Conservation (phyloP, 805 yeast species). For the Barnettozyma pratensis region DNA sequence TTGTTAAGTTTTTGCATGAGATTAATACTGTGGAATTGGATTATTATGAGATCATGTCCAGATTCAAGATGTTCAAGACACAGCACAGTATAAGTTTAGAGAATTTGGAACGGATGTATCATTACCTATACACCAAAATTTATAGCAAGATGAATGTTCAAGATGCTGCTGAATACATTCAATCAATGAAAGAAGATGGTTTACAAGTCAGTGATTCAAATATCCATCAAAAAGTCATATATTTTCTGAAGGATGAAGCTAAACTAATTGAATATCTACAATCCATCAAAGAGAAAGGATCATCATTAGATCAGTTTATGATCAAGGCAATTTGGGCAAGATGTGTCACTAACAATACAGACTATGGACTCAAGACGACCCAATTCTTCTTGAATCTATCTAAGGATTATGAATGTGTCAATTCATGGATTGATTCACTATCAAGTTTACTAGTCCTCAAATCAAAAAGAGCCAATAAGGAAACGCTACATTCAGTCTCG, state of each 20-base stretch:
- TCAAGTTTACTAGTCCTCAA: constrained; percentile 1
- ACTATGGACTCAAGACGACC: neutral
- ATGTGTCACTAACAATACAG: constrained; percentile 1
- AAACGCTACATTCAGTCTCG: neutral
- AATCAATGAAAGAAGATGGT: constrained; percentile 10
- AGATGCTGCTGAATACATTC: constrained; percentile 9
- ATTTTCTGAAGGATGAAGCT: neutral
- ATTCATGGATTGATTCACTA: constrained; percentile 7
- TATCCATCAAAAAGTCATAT: constrained; percentile 5
- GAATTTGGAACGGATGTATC: constrained; percentile 7
- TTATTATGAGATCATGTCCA: constrained; percentile 6
- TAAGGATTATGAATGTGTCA: neutral
- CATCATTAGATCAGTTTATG: constrained; percentile 2
- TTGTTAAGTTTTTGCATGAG: constrained; percentile 6
- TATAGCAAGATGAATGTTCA: constrained; percentile 7
- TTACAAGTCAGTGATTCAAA: neutral
- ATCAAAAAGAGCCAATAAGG: neutral
- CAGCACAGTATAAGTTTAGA: constrained; percentile 2
- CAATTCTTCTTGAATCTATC: neutral
- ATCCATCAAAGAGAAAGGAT: neutral
- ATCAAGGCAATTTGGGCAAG: constrained; percentile 7
- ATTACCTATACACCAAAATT: constrained; percentile 7
- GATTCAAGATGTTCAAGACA: neutral
- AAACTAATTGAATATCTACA: neutral
- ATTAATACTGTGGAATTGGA: neutral